A percentile compares a stretch with the other conserved stretches of the same genome.
These are phyloP conservation scores for Graphiopsis chlorocephala DNA, from an alignment of 2,329 filamentous ascomycete genomes.

Conservation along the genomic window DNA sequence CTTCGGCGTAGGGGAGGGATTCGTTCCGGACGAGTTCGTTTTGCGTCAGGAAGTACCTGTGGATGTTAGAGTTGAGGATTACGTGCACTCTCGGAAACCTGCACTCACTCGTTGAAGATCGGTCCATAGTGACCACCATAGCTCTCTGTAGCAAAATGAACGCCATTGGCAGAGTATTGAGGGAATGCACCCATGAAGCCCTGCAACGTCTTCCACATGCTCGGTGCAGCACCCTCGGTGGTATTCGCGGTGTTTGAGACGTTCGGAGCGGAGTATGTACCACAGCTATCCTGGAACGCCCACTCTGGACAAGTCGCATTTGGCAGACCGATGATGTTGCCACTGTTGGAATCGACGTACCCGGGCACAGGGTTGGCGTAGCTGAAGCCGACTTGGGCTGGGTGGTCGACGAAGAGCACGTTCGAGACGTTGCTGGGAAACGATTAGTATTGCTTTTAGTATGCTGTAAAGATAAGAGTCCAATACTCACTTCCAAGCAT, in stretches of 20 bases:
- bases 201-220: slow-evolving; percentile 61
- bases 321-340: slow-evolving; percentile 38
- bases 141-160: slow-evolving; percentile 35
- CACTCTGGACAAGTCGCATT: slow-evolving; percentile 24
- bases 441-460: neutral
- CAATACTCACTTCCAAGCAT: slow-evolving; percentile 54
- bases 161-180: slow-evolving; percentile 31
- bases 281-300: slow-evolving; percentile 40
- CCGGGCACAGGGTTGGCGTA: slow-evolving; percentile 44
- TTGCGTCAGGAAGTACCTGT: slow-evolving; percentile 31
- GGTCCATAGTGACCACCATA: slow-evolving; percentile 19
- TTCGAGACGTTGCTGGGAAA: slow-evolving; percentile 52
- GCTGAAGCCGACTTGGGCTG: slow-evolving; percentile 57
- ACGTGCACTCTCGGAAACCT: too few relatives aligned
- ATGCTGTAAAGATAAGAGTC: slow-evolving; percentile 10
- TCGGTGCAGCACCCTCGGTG: slow-evolving; percentile 53
- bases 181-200: slow-evolving; percentile 62
- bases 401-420: slow-evolving; percentile 70
- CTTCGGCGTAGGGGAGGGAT: slow-evolving; percentile 30
- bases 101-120: slow-evolving; percentile 17
- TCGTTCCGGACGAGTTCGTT: slow-evolving; percentile 27
- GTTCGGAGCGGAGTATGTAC: slow-evolving; percentile 56
- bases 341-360: slow-evolving; percentile 32
- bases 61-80: neutral
- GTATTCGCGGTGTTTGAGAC: slow-evolving; percentile 52